phyloP scores from a whole-genome alignment of 345 rosid genomes.

The Brassica rapa region DNA sequence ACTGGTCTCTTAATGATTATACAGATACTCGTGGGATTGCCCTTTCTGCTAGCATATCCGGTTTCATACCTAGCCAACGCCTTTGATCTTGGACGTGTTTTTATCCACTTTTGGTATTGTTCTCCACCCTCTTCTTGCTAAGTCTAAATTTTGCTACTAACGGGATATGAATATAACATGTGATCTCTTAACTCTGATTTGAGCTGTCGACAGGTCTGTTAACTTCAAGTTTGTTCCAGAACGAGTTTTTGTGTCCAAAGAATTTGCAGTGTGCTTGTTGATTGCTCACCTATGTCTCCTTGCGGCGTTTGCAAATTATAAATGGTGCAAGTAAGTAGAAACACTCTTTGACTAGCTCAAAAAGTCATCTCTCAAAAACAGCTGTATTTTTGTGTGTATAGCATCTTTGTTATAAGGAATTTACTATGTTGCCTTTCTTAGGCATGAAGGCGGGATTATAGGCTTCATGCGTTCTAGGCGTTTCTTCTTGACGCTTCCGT shows the following conservation, averaged over 20 bases:
- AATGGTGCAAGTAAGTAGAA: constrained; percentile 94
- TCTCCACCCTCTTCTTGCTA: background rate
- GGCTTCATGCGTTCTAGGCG: constrained; percentile 58
- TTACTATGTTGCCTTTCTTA: constrained; percentile 35
- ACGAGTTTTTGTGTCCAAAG: constrained; percentile 80
- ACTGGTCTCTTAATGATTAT: constrained; percentile 45
- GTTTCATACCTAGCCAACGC: constrained; percentile 74
- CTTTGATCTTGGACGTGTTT: constrained; percentile 93
- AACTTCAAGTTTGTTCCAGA: constrained; percentile 96
- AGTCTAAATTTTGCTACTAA: background rate
- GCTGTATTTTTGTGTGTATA: background rate
- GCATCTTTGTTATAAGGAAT: constrained; percentile 1
- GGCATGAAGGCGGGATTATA: constrained; percentile 86
- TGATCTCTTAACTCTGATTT: constrained; percentile 18
- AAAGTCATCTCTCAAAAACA: background rate
- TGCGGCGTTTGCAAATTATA: constrained; percentile 64
- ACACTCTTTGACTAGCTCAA: background rate
- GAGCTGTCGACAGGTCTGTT: constrained; percentile 77
- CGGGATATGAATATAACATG: background rate
- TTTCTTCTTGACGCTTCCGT: constrained; percentile 41
- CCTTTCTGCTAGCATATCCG: constrained; percentile 75
- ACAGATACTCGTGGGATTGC: constrained; percentile 91
- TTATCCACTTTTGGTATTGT: constrained; percentile 90
- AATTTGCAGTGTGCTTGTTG: constrained; percentile 80
- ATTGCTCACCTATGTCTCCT: constrained; percentile 69